Evolutionary conservation across 164 flowering plant genomes (phyloP), one percentile per base, ranked within the genome.

Genomic region (Vitis labrusca): DNA sequence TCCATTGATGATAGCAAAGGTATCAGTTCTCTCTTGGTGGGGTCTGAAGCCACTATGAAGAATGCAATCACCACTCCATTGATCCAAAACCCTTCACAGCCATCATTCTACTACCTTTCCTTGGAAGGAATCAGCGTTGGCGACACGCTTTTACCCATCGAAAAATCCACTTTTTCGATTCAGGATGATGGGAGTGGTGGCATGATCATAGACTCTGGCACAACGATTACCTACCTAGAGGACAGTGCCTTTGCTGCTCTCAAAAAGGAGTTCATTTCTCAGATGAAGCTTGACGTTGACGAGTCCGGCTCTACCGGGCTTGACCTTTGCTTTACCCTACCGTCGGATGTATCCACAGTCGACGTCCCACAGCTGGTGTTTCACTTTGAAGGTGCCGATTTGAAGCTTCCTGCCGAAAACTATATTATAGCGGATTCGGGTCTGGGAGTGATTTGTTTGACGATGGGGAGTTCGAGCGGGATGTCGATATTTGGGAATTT

Each of bases 401-500:
- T 91, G 80, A 88, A 91, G 1, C 70, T 95, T 72, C 98, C 98
- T 0, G 81, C 71, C 0, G 89, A 92, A 30, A 95, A 93, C 58
- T 92, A 88, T 66, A 75, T 95, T 79, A 84, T 95, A 1, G 77
- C 66, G 2, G 98, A 92, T 74, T 61, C 85, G 12, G 63, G 71
- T 10, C 15, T 76, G 64, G 92, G 91, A 0, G 51, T 91, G 72
- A 52, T 83, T 9, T 95, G 99, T 70, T 79, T 95, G 79, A 91
- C 92, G 9, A 89, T 95, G 87, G 90, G 88, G 66, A 55, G 76
- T 11, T 79, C 91, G 0, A 75, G 67, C 13, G 99, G 93, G 1
- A 81, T 93, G 88, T 95, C 99, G 1, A 88, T 95, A 1, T 79
- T 95, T 23, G 99, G 98, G 9, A 95, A 93, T 71, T 50, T 90